Evolutionary conservation across 345 rosid genomes (phyloP), one percentile per base, ranked within the genome.

Genomic region (Populus alba): DNA sequence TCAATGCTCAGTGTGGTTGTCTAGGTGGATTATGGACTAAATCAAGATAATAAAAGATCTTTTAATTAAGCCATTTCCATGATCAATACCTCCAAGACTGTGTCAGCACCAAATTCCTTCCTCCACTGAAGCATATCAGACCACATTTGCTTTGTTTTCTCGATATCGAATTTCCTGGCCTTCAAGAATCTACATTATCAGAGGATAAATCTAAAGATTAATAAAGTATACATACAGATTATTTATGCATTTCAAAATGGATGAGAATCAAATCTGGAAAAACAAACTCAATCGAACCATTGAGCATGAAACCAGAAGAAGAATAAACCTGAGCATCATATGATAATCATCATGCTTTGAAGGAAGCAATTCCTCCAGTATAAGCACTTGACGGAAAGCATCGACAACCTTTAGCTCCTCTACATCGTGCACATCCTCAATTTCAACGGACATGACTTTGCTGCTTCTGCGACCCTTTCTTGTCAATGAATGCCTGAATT

Each of bases 81-180:
- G 65, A 51, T 35, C 5, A 75, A 38, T 88, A 93, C 99, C 93
- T 96, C 92, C 71, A 85, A 39, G 69, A 96, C 82, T 5, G 82
- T 81, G 85, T 96, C 97, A 18, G 96, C 85, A 71, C 97, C 92
- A 77, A 93, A 93, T 74, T 90, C 97, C 71, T 90, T 90, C 82
- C 99, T 91, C 99, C 99, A 96, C 2, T 80, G 84, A 47, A 96
- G 87, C 99, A 96, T 96, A 55, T 88, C 92, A 45, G 92, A 77
- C 98, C 99, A 96, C 99, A 96, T 94, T 68, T 81, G 97, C 85
- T 95, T 95, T 67, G 98, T 78, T 85, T 92, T 95, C 69, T 93
- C 99, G 17, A 91, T 66, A 72, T 96, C 98, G 11, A 91, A 94
- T 77, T 94, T 96, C 82, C 99, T 94, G 15, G 99, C 99, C 87